phyloP scores from a whole-genome alignment of 805 yeast species.

The Candida ipomoeae region DNA sequence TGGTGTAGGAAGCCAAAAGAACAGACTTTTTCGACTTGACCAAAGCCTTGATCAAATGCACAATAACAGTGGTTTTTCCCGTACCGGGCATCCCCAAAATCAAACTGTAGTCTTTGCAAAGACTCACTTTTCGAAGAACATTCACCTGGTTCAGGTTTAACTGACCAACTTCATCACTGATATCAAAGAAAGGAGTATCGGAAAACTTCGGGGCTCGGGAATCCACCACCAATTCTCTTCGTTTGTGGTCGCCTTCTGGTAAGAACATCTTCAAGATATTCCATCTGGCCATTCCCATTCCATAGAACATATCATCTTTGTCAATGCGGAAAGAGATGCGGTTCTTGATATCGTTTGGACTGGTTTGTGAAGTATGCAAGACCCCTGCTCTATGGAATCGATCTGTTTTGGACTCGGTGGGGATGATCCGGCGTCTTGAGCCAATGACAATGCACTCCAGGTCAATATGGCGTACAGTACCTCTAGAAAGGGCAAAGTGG shows the following conservation, averaged over 20 bases:
- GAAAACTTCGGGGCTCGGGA: slow-evolving; percentile 43
- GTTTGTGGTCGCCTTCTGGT: slow-evolving; percentile 41
- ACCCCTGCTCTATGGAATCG: slow-evolving; percentile 34
- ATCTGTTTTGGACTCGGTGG: slow-evolving; percentile 35
- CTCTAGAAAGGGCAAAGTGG: slow-evolving; percentile 68
- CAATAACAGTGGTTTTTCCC: slow-evolving; percentile 89
- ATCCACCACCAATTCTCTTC: slow-evolving; percentile 53
- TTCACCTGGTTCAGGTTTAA: slow-evolving; percentile 68
- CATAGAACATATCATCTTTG: slow-evolving; percentile 70
- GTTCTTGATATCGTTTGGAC: slow-evolving; percentile 2
- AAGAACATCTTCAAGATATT: slow-evolving; percentile 69
- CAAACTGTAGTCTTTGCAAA: slow-evolving; percentile 70
- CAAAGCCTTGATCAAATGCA: slow-evolving; percentile 62
- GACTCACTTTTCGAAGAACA: slow-evolving; percentile 65
- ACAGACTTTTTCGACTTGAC: slow-evolving; percentile 62
- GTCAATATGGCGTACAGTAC: slow-evolving; percentile 46
- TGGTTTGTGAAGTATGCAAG: slow-evolving; percentile 10
- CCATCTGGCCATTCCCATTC: slow-evolving; percentile 70
- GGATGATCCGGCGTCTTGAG: slow-evolving; percentile 50
- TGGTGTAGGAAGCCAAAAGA: slow-evolving; percentile 81
- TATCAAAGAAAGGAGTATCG: slow-evolving; percentile 20
- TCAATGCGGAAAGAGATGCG: slow-evolving; percentile 58
- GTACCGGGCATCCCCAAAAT: slow-evolving; percentile 98
- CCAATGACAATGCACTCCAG: slow-evolving; percentile 44
- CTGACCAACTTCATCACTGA: slow-evolving; percentile 10